A percentile compares a stretch with the other conserved stretches of the same genome.
phyloP scores from a whole-genome alignment of 2,329 filamentous ascomycete species.

The Penicillium sp. region DNA sequence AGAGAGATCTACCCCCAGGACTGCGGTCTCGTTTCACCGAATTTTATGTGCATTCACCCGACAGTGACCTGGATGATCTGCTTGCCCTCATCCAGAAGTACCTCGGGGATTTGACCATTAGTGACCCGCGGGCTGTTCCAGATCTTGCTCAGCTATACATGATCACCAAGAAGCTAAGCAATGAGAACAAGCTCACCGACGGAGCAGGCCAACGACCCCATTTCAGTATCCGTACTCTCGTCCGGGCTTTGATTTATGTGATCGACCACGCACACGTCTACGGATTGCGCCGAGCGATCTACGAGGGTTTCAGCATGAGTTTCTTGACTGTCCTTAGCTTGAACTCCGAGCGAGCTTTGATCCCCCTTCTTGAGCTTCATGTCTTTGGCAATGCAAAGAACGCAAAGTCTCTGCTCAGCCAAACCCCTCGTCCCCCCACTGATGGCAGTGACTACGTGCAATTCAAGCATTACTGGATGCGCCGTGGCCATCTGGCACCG shows the following conservation, averaged over 20 bases:
- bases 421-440: conserved; percentile 73
- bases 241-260: conserved; percentile 85
- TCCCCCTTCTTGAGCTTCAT: conserved; percentile 77
- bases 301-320: conserved; percentile 97
- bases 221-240: conserved; percentile 93
- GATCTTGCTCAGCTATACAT: conserved; percentile 88
- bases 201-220: conserved; percentile 95
- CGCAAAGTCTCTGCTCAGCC: conserved; percentile 71
- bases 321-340: conserved; percentile 87
- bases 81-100: conserved; percentile 87
- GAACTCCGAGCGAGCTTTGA: conserved; percentile 75
- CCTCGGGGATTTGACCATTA: conserved; percentile 69
- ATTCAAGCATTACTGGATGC: conserved; percentile 89
- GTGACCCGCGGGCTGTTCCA: conserved; percentile 71
- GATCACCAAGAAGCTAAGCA: conserved; percentile 77
- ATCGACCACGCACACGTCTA: conserved; percentile 81
- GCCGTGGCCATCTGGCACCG: conserved; percentile 67
- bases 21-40: conserved; percentile 93
- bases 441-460: conserved; percentile 79
- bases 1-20: conserved; percentile 86
- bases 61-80: conserved; percentile 82
- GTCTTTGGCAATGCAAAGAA: conserved; percentile 72
- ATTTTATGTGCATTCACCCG: conserved; percentile 88
- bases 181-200: conserved; percentile 84
- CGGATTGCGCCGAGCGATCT: conserved; percentile 80